Conservation (phyloP, 108 stramenopile species). For the Nannochloropsis oceanica region DNA sequence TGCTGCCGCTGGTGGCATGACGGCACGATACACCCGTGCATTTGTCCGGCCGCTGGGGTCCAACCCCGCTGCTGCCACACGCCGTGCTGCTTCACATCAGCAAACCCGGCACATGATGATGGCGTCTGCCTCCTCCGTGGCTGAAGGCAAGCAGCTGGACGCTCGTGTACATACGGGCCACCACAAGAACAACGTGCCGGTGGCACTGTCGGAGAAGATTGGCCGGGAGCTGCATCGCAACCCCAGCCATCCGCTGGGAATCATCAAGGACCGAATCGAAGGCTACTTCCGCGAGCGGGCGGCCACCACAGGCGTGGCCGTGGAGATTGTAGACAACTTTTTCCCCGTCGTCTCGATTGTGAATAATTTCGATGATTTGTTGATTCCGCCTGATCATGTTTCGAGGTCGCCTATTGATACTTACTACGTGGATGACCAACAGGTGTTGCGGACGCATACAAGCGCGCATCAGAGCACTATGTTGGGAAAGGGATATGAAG, state of each 20-base stretch:
- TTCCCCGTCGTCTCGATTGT: slow-evolving; percentile 49
- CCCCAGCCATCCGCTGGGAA: slow-evolving; percentile 65
- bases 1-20: background rate
- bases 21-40: background rate
- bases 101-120: background rate
- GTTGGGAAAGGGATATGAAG: slow-evolving; percentile 47
- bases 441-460: slow-evolving; percentile 80
- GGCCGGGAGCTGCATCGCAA: slow-evolving; percentile 52
- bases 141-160: background rate
- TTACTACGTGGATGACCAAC: slow-evolving; percentile 60
- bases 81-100: background rate
- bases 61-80: background rate
- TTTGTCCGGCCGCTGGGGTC: background rate
- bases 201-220: slow-evolving; percentile 55
- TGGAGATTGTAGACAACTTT: slow-evolving; percentile 36
- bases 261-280: slow-evolving; percentile 66
- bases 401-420: slow-evolving; percentile 70
- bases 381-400: slow-evolving; percentile 73
- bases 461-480: slow-evolving; percentile 78
- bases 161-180: slow-evolving; percentile 24
- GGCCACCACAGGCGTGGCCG: slow-evolving; percentile 16
- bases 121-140: background rate
- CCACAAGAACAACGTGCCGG: slow-evolving; percentile 58
- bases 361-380: slow-evolving; percentile 48
- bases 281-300: slow-evolving; percentile 48